Evolutionary conservation across 306 rosid genomes (phyloP), one percentile per base, ranked within the genome.

Genomic region (Dalbergia oliveri): DNA sequence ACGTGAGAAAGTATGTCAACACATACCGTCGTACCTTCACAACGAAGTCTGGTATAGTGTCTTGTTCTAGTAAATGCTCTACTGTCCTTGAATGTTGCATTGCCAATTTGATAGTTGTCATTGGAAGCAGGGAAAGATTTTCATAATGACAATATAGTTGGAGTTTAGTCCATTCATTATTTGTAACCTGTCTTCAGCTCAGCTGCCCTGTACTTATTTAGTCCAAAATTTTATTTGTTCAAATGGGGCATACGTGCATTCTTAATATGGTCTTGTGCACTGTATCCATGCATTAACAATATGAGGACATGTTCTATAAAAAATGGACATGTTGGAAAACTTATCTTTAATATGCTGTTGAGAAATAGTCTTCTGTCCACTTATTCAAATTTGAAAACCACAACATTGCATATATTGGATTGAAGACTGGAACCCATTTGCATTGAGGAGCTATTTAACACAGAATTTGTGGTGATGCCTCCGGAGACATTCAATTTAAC

Each of bases 1-100:
- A 77, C 70, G 86, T 82, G 69, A 82, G 86, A 78, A 82, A 82
- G 69, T 82, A 82, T 82, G 86, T 82, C 78, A 82, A 82, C 73
- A 82, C 85, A 34, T 76, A 82, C 63, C 77, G 85, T 8, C 67
- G 73, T n/a, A 76, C 78, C 78, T 82, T 82, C 56, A 76, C 86
- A 62, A 82, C 86, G 41, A 82, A 82, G 63, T 0, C 73, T 62
- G 86, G 80, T 76, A 76, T 62, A n/a, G 16, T 62, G n/a, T 56
- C 37, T n/a, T 2, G 9, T 47, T 50, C 35, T 16, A 5, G 21
- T 45, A 72, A 11, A 18, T 53, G 10, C 4, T 5, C 6, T 54
- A 4, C 57, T 73, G 1, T 39, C 53, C 6, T 35, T 18, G 21
- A 51, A 37, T 57, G 15, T 57, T 19, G 56, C 41, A 9, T 57